Base-by-base conservation (phyloP, 1,139 yeast genomes). In the Saccharomyces hybrid region DNA sequence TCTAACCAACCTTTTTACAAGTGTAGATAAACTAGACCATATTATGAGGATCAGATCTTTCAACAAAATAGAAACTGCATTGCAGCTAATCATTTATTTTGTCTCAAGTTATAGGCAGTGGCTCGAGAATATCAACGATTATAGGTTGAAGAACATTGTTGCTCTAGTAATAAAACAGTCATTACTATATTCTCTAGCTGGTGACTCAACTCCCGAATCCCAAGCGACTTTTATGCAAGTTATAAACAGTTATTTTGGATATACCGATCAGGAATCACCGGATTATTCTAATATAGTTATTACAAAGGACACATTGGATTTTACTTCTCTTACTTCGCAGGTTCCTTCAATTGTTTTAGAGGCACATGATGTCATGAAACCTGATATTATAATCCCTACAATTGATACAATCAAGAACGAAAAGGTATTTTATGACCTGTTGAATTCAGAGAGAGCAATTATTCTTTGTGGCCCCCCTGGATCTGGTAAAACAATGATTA, bases 401-500 rank as follows among this genome's bases (percentile, higher is more conserved):
- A 66, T 80, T 1, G 98, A 90, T 60, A 91, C 97, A 0, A 68
- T 78, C 1, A 76, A 84, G 54, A 88, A 88, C 58, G 95, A 88
- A 58, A 67, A 74, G 1, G 64, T 88, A 24, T 76, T 91, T 1
- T 79, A 78, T 59, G 75, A 83, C 0, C 70, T 88, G 4, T 65
- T 91, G 46, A 75, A 76, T 44, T 81, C 82, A 49, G 86, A 80
- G 56, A 73, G 74, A 50, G 82, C 95, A 0, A 69, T 89, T 26
- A 74, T 93, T 32, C 75, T 93, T 34, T 90, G 96, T 72, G 99
- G 99, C 4, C 98, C 98, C 0, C 98, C 99, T 0, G 99, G 99
- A 2, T 86, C 96, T 0, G 99, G 99, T 59, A 93, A 93, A 67
- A 91, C 98, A 0, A 91, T 91, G 98, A 84, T 93, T 0, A 71